Evolutionary conservation across 1,139 yeast species (phyloP).

Genomic region (Cylindricascospora bacillispora): DNA sequence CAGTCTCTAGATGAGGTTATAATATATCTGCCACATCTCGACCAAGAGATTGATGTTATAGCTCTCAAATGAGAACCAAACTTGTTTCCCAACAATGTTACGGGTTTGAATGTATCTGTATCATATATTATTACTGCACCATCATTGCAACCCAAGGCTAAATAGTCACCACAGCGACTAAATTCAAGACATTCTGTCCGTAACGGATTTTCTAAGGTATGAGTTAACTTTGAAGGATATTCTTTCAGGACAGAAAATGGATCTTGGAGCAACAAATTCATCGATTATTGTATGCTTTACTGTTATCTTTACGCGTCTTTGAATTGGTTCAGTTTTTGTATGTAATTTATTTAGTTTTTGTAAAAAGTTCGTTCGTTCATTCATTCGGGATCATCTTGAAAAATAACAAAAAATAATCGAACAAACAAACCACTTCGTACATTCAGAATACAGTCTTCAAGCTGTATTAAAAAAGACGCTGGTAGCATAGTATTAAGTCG

Average conservation of each 20-base stretch:
- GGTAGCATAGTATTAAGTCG: no score
- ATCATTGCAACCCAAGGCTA: conserved; percentile 74
- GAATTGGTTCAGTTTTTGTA: no score
- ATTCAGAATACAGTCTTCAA: no score
- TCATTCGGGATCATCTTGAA: no score
- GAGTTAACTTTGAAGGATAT: conserved; percentile 71
- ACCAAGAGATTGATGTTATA: conserved; percentile 71
- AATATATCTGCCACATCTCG: conserved; percentile 56
- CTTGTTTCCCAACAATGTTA: conserved; percentile 28
- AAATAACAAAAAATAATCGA: no score
- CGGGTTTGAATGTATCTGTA: conserved; percentile 40
- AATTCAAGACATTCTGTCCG: conserved; percentile 66
- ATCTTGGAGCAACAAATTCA: conserved; percentile 77
- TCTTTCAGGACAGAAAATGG: conserved; percentile 91
- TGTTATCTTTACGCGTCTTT: no score
- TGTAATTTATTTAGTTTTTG: no score
- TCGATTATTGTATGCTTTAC: conserved; percentile 5
- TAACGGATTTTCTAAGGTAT: conserved; percentile 44
- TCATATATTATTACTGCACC: conserved; percentile 76
- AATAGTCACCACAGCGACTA: conserved; percentile 69
- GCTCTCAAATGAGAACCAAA: conserved; percentile 60
- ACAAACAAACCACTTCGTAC: no score
- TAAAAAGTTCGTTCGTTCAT: no score
- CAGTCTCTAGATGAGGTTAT: conserved; percentile 78
- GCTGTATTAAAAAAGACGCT: no score